Evolutionary conservation across 2,329 filamentous ascomycete genomes (phyloP), one percentile per base, ranked within the genome.

Genomic region (Talaromyces sp.): DNA sequence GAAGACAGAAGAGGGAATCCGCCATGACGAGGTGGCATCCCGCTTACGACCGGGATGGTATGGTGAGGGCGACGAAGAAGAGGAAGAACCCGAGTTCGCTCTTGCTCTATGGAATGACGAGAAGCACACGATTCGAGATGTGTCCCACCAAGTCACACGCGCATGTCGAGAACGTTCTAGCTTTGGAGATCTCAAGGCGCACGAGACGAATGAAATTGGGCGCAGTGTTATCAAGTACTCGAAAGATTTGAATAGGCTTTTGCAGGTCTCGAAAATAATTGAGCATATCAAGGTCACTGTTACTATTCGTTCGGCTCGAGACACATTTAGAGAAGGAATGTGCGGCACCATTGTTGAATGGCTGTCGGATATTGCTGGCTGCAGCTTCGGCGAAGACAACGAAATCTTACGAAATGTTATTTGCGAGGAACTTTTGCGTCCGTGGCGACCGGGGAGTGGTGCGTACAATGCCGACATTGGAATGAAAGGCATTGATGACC

Each of bases 241-340:
- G 15, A 83, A 82, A 27, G 89, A 96, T 75, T 81, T 98, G 45
- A 83, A 87, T 33, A 84, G 86, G 43, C 84, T 99, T 13, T 82
- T 99, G 17, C 81, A 81, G 15, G 93, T 95, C 78, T 91, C 93
- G 5, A 90, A 87, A 68, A 89, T 95, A 25, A 91, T 99, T 69
- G 95, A 99, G 78, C 89, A 96, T 67, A 97, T 99, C 77, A 93
- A 96, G 74, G 88, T 99, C 65, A 98, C 95, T 0, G 92, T 97
- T 58, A 99, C 95, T 0, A 93, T 99, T 67, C 88, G 95, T 52
- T 97, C 94, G 10, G 88, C 95, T 5, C 87, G 96, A 70, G 95
- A 99, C 78, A 98, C 93, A 0, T 99, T 98, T 79, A 87, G 95
- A 66, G 95, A 99, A 75, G 91, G 98, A 75, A 99, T 99, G 96